Evolutionary conservation across 108 stramenopile genomes (phyloP).

Genomic region (Heterococcus sp.): DNA sequence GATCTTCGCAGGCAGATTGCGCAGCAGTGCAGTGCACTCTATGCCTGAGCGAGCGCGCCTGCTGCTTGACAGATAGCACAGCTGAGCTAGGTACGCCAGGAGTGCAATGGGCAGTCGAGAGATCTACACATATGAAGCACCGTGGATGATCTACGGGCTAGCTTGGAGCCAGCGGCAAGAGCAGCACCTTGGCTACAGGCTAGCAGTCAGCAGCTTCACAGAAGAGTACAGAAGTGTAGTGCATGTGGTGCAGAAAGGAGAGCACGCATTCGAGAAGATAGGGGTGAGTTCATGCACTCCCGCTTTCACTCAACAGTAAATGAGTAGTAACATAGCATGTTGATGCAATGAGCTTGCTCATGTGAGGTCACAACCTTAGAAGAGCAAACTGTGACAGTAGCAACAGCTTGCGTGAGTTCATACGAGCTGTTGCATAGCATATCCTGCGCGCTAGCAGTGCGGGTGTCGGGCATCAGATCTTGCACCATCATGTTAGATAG

Average conservation of each 20-base stretch:
- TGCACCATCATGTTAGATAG: too few species aligned
- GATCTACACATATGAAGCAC: conserved; percentile 95
- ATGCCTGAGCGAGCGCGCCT: background rate
- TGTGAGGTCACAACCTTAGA: background rate
- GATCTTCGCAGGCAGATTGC: too few species aligned
- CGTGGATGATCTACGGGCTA: conserved; percentile 90
- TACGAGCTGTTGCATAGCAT: too few species aligned
- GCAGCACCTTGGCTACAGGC: conserved; percentile 71
- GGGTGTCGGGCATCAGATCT: too few species aligned
- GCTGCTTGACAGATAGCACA: background rate
- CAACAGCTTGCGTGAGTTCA: too few species aligned
- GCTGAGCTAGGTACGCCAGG: too few species aligned
- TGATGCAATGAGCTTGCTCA: too few species aligned
- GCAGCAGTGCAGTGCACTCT: background rate
- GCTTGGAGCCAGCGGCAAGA: conserved; percentile 85
- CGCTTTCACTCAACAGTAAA: too few species aligned
- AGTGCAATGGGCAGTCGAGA: too few species aligned
- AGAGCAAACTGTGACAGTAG: background rate
- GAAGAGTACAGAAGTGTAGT: conserved; percentile 78
- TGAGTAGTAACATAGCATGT: background rate
- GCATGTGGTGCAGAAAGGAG: background rate
- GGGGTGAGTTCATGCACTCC: conserved; percentile 48
- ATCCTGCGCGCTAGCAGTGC: background rate
- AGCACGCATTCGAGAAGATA: conserved; percentile 66
- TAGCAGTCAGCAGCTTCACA: conserved; percentile 91